A percentile compares a stretch with the other conserved stretches of the same genome.
These are phyloP conservation scores for Epichloe festucae DNA, from an alignment of 2,329 filamentous ascomycete species.

Conservation along the genomic window DNA sequence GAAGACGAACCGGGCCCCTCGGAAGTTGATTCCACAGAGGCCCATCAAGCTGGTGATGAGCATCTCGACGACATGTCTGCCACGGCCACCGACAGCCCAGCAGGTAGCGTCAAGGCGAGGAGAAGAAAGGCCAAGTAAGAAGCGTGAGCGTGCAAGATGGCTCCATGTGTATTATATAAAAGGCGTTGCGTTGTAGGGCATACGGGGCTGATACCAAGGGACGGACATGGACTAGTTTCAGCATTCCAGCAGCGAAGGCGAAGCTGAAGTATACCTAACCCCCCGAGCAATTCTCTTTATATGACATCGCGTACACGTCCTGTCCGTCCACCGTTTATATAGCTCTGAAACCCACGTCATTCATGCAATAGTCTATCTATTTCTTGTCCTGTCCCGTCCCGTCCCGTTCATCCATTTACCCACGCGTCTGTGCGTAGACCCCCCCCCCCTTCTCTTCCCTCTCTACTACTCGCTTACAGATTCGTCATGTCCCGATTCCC, in stretches of 20 bases:
- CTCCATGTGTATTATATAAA: neutral
- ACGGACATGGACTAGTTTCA: too few species aligned
- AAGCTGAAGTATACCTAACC: too few species aligned
- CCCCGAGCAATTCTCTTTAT: too few species aligned
- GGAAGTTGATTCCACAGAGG: slow-evolving; percentile 6
- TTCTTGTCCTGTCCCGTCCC: neutral
- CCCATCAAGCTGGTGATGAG: neutral
- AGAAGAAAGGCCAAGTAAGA: neutral
- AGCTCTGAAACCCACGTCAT: neutral
- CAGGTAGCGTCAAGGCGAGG: slow-evolving; percentile 3
- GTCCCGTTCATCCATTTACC: neutral
- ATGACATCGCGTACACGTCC: neutral
- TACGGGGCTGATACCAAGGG: too few species aligned
- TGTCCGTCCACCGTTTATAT: neutral
- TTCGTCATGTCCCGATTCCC: neutral
- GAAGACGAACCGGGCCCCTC: slow-evolving; percentile 7
- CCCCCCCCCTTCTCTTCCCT: neutral
- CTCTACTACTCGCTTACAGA: neutral
- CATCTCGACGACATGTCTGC: neutral
- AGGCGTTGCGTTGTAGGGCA: too few species aligned
- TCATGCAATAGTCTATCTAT: slow-evolving; percentile 13
- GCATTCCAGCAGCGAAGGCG: too few species aligned
- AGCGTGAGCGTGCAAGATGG: neutral
- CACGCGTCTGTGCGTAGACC: neutral
- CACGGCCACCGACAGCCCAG: neutral